Evolutionary conservation across 257 asterid genomes (phyloP).

Genomic region (Nicotiana benthamiana): DNA sequence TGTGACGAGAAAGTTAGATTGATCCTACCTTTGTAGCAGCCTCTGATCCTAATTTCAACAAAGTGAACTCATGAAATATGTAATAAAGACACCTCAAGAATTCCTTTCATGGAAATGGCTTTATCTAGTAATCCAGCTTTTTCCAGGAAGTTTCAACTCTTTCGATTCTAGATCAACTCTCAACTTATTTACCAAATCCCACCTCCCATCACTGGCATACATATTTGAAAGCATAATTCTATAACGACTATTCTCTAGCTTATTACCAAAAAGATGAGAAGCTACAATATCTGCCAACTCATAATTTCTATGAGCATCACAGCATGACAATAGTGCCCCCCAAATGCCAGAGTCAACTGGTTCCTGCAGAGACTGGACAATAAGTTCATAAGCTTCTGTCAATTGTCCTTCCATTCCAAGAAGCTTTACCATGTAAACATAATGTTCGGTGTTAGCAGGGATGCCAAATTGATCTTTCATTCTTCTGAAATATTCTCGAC

Average conservation of each 20-base stretch:
- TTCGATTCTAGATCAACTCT: constrained; percentile 34
- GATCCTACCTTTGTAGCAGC: background rate
- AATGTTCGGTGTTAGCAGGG: constrained; percentile 50
- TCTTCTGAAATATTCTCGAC: constrained; percentile 35
- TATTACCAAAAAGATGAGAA: constrained; percentile 23
- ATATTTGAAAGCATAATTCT: constrained; percentile 61
- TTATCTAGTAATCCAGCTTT: constrained; percentile 47
- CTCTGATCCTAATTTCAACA: background rate
- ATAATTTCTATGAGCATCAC: constrained; percentile 35
- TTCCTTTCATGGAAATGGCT: background rate
- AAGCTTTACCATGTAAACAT: constrained; percentile 74
- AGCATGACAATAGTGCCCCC: constrained; percentile 84
- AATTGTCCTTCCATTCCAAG: constrained; percentile 72
- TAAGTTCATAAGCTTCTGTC: constrained; percentile 57
- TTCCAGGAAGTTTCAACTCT: constrained; percentile 47
- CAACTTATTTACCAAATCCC: constrained; percentile 57
- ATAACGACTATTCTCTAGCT: constrained; percentile 29
- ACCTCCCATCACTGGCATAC: constrained; percentile 61
- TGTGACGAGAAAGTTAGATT: background rate
- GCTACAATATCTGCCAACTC: constrained; percentile 42
- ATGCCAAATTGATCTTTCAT: constrained; percentile 51
- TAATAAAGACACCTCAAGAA: background rate
- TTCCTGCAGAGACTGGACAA: constrained; percentile 27
- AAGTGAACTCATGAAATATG: background rate
- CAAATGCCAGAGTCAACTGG: constrained; percentile 53